Evolutionary conservation across 2,329 filamentous ascomycete genomes (phyloP).

Genomic region (Fusarium nisikadoi): DNA sequence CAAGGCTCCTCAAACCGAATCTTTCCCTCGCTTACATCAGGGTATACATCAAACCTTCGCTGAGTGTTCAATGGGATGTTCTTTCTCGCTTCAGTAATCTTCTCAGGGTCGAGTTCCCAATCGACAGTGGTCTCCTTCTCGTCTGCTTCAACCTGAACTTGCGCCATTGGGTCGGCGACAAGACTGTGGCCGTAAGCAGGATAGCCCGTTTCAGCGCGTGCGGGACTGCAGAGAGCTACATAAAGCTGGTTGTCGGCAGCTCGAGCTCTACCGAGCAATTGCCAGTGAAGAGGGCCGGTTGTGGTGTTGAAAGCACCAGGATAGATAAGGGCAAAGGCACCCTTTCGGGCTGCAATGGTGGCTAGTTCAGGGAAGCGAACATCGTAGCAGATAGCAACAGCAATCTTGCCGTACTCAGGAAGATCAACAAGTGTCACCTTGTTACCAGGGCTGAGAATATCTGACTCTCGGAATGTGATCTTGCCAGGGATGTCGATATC

Average conservation of each 20-base stretch:
- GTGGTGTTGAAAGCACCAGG: conserved; percentile 98
- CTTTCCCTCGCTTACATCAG: conserved; percentile 79
- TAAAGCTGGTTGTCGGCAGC: conserved; percentile 96
- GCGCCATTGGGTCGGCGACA: conserved; percentile 87
- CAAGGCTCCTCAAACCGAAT: conserved; percentile 50
- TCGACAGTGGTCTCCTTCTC: conserved; percentile 81
- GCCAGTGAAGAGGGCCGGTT: conserved; percentile 93
- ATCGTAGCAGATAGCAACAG: conserved; percentile 96
- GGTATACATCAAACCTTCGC: conserved; percentile 94
- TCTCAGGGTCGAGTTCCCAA: conserved; percentile 74
- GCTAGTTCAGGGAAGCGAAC: conserved; percentile 95
- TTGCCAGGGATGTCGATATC: conserved; percentile 97
- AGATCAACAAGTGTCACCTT: conserved; percentile 87
- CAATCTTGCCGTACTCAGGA: conserved; percentile 88
- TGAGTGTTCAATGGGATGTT: conserved; percentile 87
- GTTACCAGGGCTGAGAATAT: conserved; percentile 87
- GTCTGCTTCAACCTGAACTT: conserved; percentile 80
- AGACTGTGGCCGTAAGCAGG: conserved; percentile 93
- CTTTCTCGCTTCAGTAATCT: conserved; percentile 79
- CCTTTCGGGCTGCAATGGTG: conserved; percentile 84
- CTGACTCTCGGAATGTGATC: conserved; percentile 90
- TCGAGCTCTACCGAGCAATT: conserved; percentile 80
- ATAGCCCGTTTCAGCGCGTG: conserved; percentile 80
- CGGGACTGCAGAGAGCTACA: conserved; percentile 91
- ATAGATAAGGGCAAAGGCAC: conserved; percentile 89